Percentiles rank a stretch among this genome's conserved stretches.
These are phyloP conservation scores for Phylloporus arenicola DNA, from an alignment of 768 basidiomycete species.

Conservation along the genomic window DNA sequence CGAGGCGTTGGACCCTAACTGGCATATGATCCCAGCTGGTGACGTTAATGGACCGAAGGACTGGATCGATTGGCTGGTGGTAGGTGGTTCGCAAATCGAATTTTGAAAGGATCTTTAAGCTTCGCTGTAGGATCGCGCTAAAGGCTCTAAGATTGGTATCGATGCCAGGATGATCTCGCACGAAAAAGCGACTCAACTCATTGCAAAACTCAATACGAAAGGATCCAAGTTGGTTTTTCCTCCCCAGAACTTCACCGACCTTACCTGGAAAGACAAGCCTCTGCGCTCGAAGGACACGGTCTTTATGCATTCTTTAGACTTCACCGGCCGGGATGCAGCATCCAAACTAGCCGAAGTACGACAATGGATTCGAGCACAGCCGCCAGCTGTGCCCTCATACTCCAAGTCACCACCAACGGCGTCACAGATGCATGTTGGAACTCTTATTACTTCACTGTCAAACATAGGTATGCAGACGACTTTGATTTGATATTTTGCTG, in stretches of 20 bases:
- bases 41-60: conserved; percentile 49
- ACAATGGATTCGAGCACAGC: conserved; percentile 61
- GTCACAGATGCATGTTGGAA: conserved; percentile 59
- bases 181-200: conserved; percentile 59
- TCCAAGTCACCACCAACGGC: conserved; percentile 57
- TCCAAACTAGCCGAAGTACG: conserved; percentile 70
- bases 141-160: conserved; percentile 60
- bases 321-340: conserved; percentile 58
- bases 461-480: conserved; percentile 52
- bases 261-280: conserved; percentile 77
- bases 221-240: conserved; percentile 73
- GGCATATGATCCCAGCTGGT: conserved; percentile 62
- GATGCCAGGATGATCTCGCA: conserved; percentile 82
- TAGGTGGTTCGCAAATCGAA: conserved; percentile 26
- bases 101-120: conserved; percentile 1
- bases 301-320: conserved; percentile 66
- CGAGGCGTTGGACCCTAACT: conserved; percentile 65
- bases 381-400: conserved; percentile 54
- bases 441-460: conserved; percentile 63
- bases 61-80: conserved; percentile 78
- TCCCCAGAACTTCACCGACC: conserved; percentile 77
- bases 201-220: conserved; percentile 46
- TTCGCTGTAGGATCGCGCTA: conserved; percentile 33
- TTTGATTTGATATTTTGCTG: neutral
- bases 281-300: conserved; percentile 57